Base-by-base conservation (phyloP, 306 rosid genomes). In the Rosa multiflora region DNA sequence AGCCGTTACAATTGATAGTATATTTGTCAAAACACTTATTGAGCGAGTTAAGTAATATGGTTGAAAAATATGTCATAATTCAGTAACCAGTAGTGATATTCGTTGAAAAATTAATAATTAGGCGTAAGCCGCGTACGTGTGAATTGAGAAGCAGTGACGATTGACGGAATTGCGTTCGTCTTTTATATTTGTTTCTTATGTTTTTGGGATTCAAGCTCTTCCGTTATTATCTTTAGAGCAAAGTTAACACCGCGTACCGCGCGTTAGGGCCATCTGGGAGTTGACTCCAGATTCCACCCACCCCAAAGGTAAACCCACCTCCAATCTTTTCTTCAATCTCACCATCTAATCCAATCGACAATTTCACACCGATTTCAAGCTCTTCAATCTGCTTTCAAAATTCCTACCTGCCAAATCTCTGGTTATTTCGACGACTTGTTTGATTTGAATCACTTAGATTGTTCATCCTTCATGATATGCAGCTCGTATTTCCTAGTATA, bases 231-330 rank as follows among this genome's bases (percentile, higher is more conserved):
- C 68, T 21, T n/a, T 21, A 21, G 6, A 59, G 35, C 39, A 26
- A 61, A 23, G 67, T 61, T 23, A 10, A 37, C 21, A 2, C 26
- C n/a, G n/a, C n/a, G n/a, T n/a, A n/a, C n/a, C n/a, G n/a, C 56
- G 42, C 37, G 73, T 63, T 67, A 46, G 70, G 86, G 82, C 71
- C 71, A 15, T 56, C 79, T 52, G 76, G 35, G 35, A 47, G 76
- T 80, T 67, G 55, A 76, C 79, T 67, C 84, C 10, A 70, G 64
- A 76, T 62, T 71, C 72, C 21, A 8, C 67, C 1, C 67, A 6
- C 39, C 20, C 51, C 71, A 10, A 12, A 76, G 78, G 84, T 80
- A 72, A 67, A 75, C 23, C 74, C 52, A 10, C 40, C 70, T 78
- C 37, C 58, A 18, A 23, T 51, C 17, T 15, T 35, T 51, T 26